Percentiles rank a stretch among this genome's conserved stretches.
These are phyloP conservation scores for Colletotrichum sp. DNA, from an alignment of 2,329 filamentous ascomycete genomes.

Conservation along the genomic window DNA sequence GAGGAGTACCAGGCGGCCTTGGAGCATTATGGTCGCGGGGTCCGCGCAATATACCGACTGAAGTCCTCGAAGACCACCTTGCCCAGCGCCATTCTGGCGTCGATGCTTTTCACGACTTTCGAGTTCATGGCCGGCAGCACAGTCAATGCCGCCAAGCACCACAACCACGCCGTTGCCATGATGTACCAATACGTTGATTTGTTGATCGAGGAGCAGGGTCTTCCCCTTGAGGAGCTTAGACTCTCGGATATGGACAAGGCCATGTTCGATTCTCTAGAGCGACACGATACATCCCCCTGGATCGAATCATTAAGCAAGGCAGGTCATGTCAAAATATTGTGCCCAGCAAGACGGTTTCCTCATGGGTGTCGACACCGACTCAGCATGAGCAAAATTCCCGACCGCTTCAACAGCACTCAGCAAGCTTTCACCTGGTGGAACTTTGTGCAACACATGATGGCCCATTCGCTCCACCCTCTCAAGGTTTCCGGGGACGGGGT, in stretches of 20 bases:
- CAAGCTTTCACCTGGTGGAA: slow-evolving; percentile 12
- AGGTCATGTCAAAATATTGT: not conserved
- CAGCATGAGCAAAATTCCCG: not conserved
- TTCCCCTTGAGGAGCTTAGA: not conserved
- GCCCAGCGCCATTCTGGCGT: not conserved
- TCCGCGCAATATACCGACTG: not conserved
- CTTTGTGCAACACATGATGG: not conserved
- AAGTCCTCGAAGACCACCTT: not conserved
- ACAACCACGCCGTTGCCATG: slow-evolving; percentile 2
- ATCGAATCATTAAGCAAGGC: not conserved
- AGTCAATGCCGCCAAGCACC: not conserved
- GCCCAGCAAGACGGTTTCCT: not conserved
- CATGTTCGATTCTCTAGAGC: not conserved
- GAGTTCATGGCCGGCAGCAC: slow-evolving; percentile 4
- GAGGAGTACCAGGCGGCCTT: not conserved
- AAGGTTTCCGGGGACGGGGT: not conserved
- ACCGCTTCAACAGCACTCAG: not conserved
- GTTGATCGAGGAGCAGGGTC: not conserved
- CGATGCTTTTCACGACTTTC: slow-evolving; percentile 2
- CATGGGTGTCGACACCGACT: not conserved
- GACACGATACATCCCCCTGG: slow-evolving; percentile 9
- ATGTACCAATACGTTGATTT: slow-evolving; percentile 3
- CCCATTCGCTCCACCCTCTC: slow-evolving; percentile 1
- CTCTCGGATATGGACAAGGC: not conserved
- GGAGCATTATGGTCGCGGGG: slow-evolving; percentile 4